phyloP scores from a whole-genome alignment of 164 flowering plant genomes.

The Vitis cinerea region DNA sequence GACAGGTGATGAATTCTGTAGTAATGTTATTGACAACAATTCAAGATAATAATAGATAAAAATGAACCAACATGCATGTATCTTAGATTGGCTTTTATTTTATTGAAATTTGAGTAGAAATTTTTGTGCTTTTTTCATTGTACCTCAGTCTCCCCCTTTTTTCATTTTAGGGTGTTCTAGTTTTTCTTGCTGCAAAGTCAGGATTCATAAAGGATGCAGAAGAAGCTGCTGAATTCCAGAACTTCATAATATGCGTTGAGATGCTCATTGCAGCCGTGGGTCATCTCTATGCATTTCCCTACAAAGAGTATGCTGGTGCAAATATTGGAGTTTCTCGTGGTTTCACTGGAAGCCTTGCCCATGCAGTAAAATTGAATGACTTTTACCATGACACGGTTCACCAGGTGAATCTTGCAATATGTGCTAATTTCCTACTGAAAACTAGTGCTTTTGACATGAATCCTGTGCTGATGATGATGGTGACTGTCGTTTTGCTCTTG shows the following conservation, averaged over 20 bases:
- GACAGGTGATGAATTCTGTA: too few relatives aligned
- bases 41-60: too few relatives aligned
- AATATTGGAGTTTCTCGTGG: conserved; percentile 69
- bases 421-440: neutral
- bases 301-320: conserved; percentile 97
- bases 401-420: conserved; percentile 50
- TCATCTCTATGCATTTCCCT: conserved; percentile 91
- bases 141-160: neutral
- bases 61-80: too few relatives aligned
- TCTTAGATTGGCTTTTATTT: too few relatives aligned
- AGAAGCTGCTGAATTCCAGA: conserved; percentile 88
- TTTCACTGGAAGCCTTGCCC: conserved; percentile 75
- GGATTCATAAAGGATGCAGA: conserved; percentile 68
- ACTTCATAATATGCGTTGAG: conserved; percentile 86
- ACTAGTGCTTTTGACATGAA: neutral
- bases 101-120: neutral
- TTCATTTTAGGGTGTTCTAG: conserved; percentile 74
- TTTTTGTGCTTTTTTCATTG: neutral
- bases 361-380: conserved; percentile 85
- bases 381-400: conserved; percentile 97
- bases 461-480: neutral
- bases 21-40: too few relatives aligned
- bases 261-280: conserved; percentile 96
- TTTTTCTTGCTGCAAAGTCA: conserved; percentile 94
- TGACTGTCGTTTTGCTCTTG: conserved; percentile 11